phyloP scores from a whole-genome alignment of 495 filamentous ascomycete genomes.

The Xylaria venustula region DNA sequence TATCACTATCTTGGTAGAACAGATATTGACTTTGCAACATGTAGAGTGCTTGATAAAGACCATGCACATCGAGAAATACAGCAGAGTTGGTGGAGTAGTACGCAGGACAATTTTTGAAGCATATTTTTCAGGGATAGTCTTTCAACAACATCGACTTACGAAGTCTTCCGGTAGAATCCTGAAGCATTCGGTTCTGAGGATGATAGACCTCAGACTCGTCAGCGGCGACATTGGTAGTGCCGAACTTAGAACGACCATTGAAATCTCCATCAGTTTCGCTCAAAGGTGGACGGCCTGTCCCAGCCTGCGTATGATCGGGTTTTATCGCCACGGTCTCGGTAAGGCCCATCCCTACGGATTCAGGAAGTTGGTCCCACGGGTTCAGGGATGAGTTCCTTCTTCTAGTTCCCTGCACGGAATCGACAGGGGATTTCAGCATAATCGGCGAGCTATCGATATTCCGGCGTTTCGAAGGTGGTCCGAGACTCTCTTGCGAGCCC shows the following conservation, averaged over 20 bases:
- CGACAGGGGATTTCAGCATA: slow-evolving; percentile 19
- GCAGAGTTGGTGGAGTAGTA: too few relatives aligned
- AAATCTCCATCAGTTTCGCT: slow-evolving; percentile 38
- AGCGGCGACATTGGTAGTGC: slow-evolving; percentile 45
- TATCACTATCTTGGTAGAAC: neutral
- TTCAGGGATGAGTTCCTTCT: slow-evolving; percentile 16
- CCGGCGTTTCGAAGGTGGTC: slow-evolving; percentile 47
- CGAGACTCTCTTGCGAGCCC: slow-evolving; percentile 35
- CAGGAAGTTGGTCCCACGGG: slow-evolving; percentile 22
- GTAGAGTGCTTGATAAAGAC: neutral
- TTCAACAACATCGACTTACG: too few relatives aligned
- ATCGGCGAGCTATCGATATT: slow-evolving; percentile 39
- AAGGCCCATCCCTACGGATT: slow-evolving; percentile 16
- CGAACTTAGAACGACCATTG: slow-evolving; percentile 52
- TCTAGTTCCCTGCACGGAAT: slow-evolving; percentile 14
- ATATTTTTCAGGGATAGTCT: too few relatives aligned
- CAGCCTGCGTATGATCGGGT: slow-evolving; percentile 19
- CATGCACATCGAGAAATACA: too few relatives aligned
- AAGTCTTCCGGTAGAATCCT: slow-evolving; percentile 56
- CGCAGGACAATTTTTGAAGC: too few relatives aligned
- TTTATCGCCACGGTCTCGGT: slow-evolving; percentile 12
- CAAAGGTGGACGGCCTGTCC: slow-evolving; percentile 27
- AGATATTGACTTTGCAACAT: too few relatives aligned
- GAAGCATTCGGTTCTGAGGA: slow-evolving; percentile 57
- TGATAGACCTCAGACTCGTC: slow-evolving; percentile 61